These are phyloP conservation scores for Tremellales sp. DNA, from an alignment of 1,284 basidiomycete genomes.

Conservation along the genomic window DNA sequence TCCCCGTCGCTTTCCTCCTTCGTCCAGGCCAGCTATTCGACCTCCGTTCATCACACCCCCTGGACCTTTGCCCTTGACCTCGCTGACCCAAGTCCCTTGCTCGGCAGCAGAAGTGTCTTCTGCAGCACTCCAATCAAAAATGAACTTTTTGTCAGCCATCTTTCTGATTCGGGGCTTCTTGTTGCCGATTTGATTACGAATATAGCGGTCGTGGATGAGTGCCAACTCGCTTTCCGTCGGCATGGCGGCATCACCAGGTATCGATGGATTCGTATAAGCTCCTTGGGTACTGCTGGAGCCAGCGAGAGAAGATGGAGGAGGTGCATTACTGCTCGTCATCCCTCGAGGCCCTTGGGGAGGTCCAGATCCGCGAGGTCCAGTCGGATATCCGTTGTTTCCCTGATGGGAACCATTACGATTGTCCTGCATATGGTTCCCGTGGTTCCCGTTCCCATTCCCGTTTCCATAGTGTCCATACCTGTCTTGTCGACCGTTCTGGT, in stretches of 20 bases:
- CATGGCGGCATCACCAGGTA: slow-evolving; percentile 24
- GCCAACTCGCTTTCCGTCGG: slow-evolving; percentile 65
- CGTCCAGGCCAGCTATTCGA: slow-evolving; percentile 80
- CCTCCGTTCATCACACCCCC: slow-evolving; percentile 83
- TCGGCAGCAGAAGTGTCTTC: slow-evolving; percentile 72
- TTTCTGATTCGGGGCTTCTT: slow-evolving; percentile 91
- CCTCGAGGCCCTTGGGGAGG: slow-evolving; percentile 12
- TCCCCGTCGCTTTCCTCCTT: slow-evolving; percentile 55
- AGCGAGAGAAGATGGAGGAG: slow-evolving; percentile 9
- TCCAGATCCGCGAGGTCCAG: slow-evolving; percentile 29
- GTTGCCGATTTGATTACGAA: slow-evolving; percentile 64
- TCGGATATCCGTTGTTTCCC: slow-evolving; percentile 11
- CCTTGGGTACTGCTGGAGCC: slow-evolving; percentile 9
- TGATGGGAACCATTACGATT: slow-evolving; percentile 6
- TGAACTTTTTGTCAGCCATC: slow-evolving; percentile 90
- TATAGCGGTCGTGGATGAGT: slow-evolving; percentile 79
- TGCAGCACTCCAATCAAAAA: slow-evolving; percentile 96
- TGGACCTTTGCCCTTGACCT: slow-evolving; percentile 60
- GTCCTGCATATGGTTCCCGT: slow-evolving; percentile 8
- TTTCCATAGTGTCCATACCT: slow-evolving; percentile 15
- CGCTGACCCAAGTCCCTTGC: slow-evolving; percentile 21
- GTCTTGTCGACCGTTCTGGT: slow-evolving; percentile 7
- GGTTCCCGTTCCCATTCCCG: slow-evolving; percentile 11
- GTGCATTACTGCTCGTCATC: slow-evolving; percentile 1
- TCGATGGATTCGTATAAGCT: slow-evolving; percentile 11